A percentile compares a stretch with the other conserved stretches of the same genome.
These are phyloP conservation scores for Bidens hawaiensis DNA, from an alignment of 140 eudicot genomes.

Conservation along the genomic window DNA sequence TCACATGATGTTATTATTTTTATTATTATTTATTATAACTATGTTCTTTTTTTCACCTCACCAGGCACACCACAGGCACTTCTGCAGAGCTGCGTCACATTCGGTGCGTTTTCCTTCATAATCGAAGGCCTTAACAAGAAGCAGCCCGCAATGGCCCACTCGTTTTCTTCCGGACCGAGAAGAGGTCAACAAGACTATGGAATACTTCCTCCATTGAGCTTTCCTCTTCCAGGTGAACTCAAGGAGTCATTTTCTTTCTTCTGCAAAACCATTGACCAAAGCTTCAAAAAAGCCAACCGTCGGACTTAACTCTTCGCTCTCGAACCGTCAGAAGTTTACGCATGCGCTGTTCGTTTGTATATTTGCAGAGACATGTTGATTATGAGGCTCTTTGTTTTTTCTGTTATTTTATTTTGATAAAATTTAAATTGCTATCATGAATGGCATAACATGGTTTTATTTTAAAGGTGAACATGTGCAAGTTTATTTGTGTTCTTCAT, in stretches of 20 bases:
- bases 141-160: slow-evolving; percentile 81
- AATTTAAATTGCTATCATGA: background rate
- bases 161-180: slow-evolving; percentile 23
- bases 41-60: background rate
- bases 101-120: slow-evolving; percentile 81
- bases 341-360: slow-evolving; percentile 24
- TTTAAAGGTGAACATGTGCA: background rate
- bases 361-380: slow-evolving; percentile 30
- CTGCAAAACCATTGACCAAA: slow-evolving; percentile 47
- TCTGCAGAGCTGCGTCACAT: slow-evolving; percentile 77
- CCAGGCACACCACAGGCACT: slow-evolving; percentile 87
- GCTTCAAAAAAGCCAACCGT: slow-evolving; percentile 22
- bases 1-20: no score
- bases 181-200: slow-evolving; percentile 32
- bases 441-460: slow-evolving; percentile 14
- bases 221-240: slow-evolving; percentile 69
- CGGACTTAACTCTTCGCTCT: background rate
- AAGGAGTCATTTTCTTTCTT: slow-evolving; percentile 69
- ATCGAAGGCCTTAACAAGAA: slow-evolving; percentile 80
- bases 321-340: slow-evolving; percentile 13
- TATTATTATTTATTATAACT: background rate
- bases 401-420: background rate
- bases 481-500: background rate
- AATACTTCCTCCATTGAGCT: slow-evolving; percentile 61
- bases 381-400: slow-evolving; percentile 17